phyloP scores from a whole-genome alignment of 2,329 filamentous ascomycete genomes.

The Chrysoporthe puriensis region DNA sequence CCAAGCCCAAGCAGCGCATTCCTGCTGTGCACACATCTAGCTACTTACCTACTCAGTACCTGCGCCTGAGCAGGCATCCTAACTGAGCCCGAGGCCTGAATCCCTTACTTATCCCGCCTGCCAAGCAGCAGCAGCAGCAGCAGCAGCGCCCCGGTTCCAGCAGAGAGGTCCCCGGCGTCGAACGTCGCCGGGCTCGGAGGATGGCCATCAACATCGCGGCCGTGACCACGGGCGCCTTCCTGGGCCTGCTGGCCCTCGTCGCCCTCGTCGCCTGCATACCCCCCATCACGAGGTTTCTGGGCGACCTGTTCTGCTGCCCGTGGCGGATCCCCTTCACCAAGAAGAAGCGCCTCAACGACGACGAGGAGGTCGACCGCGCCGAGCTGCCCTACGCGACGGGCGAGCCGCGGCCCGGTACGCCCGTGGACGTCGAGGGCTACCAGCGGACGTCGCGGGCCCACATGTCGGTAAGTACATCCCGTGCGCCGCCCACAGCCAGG shows the following conservation, averaged over 20 bases:
- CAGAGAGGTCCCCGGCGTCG: background rate
- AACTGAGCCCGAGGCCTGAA: background rate
- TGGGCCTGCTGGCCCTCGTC: constrained; percentile 23
- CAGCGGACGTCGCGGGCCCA: constrained; percentile 8
- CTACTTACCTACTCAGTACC: too few species aligned
- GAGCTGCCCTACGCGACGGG: constrained; percentile 20
- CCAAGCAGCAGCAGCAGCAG: background rate
- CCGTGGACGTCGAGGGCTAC: constrained; percentile 4
- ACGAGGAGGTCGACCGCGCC: constrained; percentile 25
- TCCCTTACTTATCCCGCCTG: background rate
- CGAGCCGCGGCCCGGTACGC: constrained; percentile 12
- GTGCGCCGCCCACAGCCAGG: too few species aligned
- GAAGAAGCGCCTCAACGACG: constrained; percentile 23
- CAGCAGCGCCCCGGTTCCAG: too few species aligned
- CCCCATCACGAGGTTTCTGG: constrained; percentile 25
- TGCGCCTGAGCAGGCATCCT: too few species aligned
- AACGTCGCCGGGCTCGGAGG: background rate
- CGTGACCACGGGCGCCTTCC: constrained; percentile 25
- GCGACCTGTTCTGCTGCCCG: constrained; percentile 26
- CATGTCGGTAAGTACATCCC: constrained; percentile 22
- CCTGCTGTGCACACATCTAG: too few species aligned
- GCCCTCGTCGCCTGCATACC: constrained; percentile 21
- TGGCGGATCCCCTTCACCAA: constrained; percentile 27
- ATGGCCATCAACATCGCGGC: constrained; percentile 26
- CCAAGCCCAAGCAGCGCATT: background rate